These are phyloP conservation scores for Polyrhizophydium stewartii DNA, from an alignment of 371 early-diverging fungal genomes.

Conservation along the genomic window DNA sequence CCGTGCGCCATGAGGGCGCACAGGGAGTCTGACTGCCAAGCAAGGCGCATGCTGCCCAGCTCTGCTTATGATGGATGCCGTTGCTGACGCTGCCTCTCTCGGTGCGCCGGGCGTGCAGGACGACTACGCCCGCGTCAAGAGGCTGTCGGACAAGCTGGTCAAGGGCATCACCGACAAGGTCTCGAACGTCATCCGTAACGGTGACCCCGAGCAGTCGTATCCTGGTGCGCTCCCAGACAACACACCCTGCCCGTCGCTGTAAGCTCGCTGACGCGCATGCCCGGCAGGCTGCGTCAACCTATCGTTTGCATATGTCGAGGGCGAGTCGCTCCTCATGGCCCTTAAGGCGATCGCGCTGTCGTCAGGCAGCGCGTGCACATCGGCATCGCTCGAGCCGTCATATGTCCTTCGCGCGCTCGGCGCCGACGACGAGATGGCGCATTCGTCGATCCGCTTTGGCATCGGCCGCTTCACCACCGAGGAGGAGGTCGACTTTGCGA, in stretches of 20 bases:
- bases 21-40: too few relatives aligned
- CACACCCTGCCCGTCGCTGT: not conserved
- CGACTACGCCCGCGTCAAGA: conserved; percentile 71
- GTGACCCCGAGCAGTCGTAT: conserved; percentile 75
- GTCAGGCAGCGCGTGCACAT: conserved; percentile 98
- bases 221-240: conserved; percentile 53
- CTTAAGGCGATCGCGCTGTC: conserved; percentile 97
- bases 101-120: conserved; percentile 46
- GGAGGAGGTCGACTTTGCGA: conserved; percentile 91
- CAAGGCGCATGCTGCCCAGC: too few relatives aligned
- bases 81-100: too few relatives aligned
- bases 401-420: conserved; percentile 98
- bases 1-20: too few relatives aligned
- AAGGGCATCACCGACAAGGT: conserved; percentile 74
- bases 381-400: conserved; percentile 97
- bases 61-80: too few relatives aligned
- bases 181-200: conserved; percentile 83
- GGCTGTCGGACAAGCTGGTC: conserved; percentile 75
- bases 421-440: conserved; percentile 98
- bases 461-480: conserved; percentile 98
- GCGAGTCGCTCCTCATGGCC: conserved; percentile 99
- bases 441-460: conserved; percentile 97
- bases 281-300: conserved; percentile 88
- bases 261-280: not conserved
- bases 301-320: conserved; percentile 99